Conservation (phyloP, 805 yeast genomes). For the Lachancea sp. region DNA sequence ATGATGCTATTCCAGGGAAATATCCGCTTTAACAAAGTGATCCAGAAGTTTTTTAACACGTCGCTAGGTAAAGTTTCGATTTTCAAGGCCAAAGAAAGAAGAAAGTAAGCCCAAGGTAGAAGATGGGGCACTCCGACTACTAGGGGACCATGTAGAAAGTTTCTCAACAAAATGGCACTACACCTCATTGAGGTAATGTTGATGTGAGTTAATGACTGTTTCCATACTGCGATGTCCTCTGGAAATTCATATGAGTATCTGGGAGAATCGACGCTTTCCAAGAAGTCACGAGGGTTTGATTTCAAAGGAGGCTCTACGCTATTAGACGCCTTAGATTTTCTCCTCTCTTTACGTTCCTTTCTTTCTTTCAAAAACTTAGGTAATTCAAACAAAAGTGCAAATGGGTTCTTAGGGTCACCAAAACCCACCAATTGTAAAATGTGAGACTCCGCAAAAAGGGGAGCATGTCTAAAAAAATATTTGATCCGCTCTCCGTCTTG, state of each 20-base stretch:
- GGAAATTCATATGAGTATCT: conserved; percentile 23
- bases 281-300: conserved; percentile 11
- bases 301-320: conserved; percentile 10
- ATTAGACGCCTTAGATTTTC: conserved; percentile 30
- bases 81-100: conserved; percentile 57
- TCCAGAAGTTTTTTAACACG: conserved; percentile 26
- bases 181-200: conserved; percentile 63
- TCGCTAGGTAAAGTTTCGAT: conserved; percentile 29
- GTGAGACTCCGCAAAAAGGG: conserved; percentile 70
- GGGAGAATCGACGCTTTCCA: conserved; percentile 27
- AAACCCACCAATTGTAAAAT: conserved; percentile 70
- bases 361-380: conserved; percentile 68
- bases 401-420: conserved; percentile 70
- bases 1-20: conserved; percentile 67
- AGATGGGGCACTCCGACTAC: conserved; percentile 66
- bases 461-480: conserved; percentile 72
- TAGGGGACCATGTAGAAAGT: conserved; percentile 62
- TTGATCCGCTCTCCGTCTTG: conserved; percentile 38
- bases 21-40: conserved; percentile 38
- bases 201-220: conserved; percentile 45
- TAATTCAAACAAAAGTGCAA: conserved; percentile 64
- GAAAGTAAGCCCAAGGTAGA: conserved; percentile 70
- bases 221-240: conserved; percentile 39
- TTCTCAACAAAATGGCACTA: conserved; percentile 59
- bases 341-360: conserved; percentile 63